phyloP scores from a whole-genome alignment of 2,329 filamentous ascomycete species.

The Ilyonectria sp. region DNA sequence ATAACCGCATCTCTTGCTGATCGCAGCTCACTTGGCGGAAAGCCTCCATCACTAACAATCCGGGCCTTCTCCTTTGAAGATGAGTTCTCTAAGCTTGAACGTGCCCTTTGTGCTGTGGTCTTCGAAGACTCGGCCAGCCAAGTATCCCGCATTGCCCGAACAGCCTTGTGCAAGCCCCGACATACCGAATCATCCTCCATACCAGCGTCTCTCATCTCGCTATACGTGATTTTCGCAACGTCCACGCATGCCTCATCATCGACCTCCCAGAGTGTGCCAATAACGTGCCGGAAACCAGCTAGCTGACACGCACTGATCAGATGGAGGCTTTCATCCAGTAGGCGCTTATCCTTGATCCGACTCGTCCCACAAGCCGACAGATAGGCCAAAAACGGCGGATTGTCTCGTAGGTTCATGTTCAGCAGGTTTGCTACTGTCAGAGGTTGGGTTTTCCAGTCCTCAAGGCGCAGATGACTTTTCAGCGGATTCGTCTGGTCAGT shows the following conservation, averaged over 20 bases:
- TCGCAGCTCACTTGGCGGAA: neutral
- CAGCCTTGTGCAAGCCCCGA: constrained; percentile 3
- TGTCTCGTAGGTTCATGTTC: neutral
- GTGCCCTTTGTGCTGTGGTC: neutral
- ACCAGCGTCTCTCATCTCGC: neutral
- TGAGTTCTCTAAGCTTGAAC: neutral
- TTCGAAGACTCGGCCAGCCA: neutral
- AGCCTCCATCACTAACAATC: neutral
- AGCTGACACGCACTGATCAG: neutral
- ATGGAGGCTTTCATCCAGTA: neutral
- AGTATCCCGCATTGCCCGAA: constrained; percentile 5
- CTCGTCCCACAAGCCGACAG: constrained; percentile 18
- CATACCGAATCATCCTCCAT: neutral
- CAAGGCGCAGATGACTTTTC: neutral
- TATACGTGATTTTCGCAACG: neutral
- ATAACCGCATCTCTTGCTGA: neutral
- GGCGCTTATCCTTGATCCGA: neutral
- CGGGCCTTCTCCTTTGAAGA: neutral
- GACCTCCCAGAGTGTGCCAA: neutral
- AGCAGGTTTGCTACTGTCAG: constrained; percentile 5
- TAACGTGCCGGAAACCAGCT: too few species aligned
- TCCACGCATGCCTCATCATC: neutral
- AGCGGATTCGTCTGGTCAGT: constrained; percentile 3
- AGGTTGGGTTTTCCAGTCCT: neutral
- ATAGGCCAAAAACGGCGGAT: constrained; percentile 8